Percentiles rank a stretch among this genome's conserved stretches.
These are phyloP conservation scores for Odonthalia washingtoniensis DNA, from an alignment of 31 red algal species.

Conservation along the genomic window DNA sequence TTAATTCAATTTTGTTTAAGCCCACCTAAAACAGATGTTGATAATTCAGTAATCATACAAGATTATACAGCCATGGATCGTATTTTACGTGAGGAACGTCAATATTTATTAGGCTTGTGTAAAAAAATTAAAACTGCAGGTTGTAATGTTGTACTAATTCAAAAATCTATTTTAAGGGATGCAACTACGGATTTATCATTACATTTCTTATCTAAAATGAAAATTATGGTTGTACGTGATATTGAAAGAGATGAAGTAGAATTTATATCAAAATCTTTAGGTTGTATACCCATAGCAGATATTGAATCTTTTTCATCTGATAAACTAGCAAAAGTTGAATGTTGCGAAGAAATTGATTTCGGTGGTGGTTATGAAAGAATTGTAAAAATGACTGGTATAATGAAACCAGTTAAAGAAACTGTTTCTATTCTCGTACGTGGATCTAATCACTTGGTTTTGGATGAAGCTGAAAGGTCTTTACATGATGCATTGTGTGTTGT, in stretches of 20 bases:
- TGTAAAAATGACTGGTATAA: constrained; percentile 67
- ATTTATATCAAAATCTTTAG: constrained; percentile 94
- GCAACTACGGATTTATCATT: too few species aligned
- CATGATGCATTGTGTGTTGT: constrained; percentile 97
- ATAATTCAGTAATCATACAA: constrained; percentile 94
- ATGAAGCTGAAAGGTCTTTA: constrained; percentile 96
- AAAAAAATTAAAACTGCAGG: constrained; percentile 97
- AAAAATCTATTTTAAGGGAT: constrained; percentile 96
- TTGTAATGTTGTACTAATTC: constrained; percentile 92
- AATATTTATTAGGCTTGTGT: constrained; percentile 85
- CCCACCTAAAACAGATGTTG: constrained; percentile 96
- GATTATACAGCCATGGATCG: constrained; percentile 97
- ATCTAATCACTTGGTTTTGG: constrained; percentile 89
- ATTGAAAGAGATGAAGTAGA: constrained; percentile 93
- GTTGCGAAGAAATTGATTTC: constrained; percentile 81
- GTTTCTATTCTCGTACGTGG: constrained; percentile 89
- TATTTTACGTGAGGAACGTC: constrained; percentile 91
- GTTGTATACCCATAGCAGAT: constrained; percentile 85
- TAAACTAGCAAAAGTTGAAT: constrained; percentile 92
- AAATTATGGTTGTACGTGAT: constrained; percentile 95
- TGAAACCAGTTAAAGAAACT: constrained; percentile 72
- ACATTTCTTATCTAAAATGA: constrained; percentile 98
- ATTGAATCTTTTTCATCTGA: constrained; percentile 86
- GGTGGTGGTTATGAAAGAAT: constrained; percentile 85
- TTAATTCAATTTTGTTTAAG: constrained; percentile 92